Evolutionary conservation across 768 basidiomycete genomes (phyloP), one percentile per base, ranked within the genome.

Genomic region (Chalciporus chontae): DNA sequence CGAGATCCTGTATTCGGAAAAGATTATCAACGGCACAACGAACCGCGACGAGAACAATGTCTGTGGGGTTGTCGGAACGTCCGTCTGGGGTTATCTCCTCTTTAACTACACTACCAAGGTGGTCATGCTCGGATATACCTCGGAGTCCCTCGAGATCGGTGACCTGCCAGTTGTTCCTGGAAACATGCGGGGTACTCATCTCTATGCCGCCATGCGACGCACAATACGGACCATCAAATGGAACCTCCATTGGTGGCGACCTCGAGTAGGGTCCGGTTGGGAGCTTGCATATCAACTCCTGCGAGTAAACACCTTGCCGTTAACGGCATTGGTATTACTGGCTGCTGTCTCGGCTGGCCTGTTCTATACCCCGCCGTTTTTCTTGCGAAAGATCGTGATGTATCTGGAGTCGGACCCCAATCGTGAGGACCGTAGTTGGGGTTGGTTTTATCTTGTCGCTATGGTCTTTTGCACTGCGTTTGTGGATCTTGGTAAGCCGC

Each of bases 61-160:
- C 15, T 84, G 80, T 43, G 87, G 86, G 38, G 27, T 50, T 31
- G 50, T 60, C 77, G 84, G 75, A 49, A 75, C 81, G 19, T 70
- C 73, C 3, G 67, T 77, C 18, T 69, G 62, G 57, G 47, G 45
- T 36, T 54, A 73, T 44, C 67, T 96, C 5, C 69, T 93, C n/a
- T 96, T 96, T 68, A 83, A 83, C 14, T 94, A 92, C 65, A 90
- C 87, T 32, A 94, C 91, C 1, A 84, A 86, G 52, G 89, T 96
- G 13, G 81, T 94, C 48, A 83, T 84, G 79, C 81, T 93, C 37
- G 93, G 91, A 3, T 82, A 90, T 67, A 75, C 73, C 2, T 75
- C 85, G 2, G 76, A 79, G 48, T 85, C 79, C 50, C 77, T 95
- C 40, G 89, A 95, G 56, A 90, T 92, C 18, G 90, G 84, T 52